phyloP scores from a whole-genome alignment of 164 flowering plant species.

The Cinnamomum chago region DNA sequence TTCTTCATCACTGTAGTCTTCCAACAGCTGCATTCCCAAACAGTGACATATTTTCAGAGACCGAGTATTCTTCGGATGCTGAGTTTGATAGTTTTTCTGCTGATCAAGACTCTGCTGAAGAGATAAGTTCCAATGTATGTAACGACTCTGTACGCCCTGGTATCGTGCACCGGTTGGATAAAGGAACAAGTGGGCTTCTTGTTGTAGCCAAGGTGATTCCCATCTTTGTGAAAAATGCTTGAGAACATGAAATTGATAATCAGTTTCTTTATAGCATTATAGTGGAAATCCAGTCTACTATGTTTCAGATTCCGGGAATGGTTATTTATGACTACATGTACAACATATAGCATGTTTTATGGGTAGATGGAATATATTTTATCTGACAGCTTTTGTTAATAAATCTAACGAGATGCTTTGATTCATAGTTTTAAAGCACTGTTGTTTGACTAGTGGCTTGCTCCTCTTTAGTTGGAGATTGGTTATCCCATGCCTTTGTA shows the following conservation, averaged over 20 bases:
- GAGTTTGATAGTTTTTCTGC: slow-evolving; percentile 29
- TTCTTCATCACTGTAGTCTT: slow-evolving; percentile 85
- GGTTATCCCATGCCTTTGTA: background rate
- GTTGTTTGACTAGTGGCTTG: background rate
- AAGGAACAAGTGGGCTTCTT: slow-evolving; percentile 97
- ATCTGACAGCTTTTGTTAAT: background rate
- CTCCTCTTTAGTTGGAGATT: background rate
- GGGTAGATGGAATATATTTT: background rate
- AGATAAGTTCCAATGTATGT: slow-evolving; percentile 14
- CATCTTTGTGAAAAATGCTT: slow-evolving; percentile 1
- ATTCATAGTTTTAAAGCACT: background rate
- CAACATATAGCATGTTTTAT: background rate
- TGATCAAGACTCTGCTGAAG: slow-evolving; percentile 19
- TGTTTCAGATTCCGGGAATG: background rate
- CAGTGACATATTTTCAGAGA: slow-evolving; percentile 40
- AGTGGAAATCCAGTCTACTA: background rate
- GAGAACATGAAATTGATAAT: background rate
- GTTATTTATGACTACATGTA: background rate
- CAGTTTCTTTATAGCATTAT: background rate
- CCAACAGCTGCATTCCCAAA: slow-evolving; percentile 38
- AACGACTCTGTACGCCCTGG: slow-evolving; percentile 78
- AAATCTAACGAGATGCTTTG: background rate
- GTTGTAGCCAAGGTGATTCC: slow-evolving; percentile 87
- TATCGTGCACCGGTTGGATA: slow-evolving; percentile 92
- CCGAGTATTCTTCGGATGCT: slow-evolving; percentile 52